A percentile compares a stretch with the other conserved stretches of the same genome.
Conservation (phyloP, 129 eudicot genomes). For the Flaveria trinervia region DNA sequence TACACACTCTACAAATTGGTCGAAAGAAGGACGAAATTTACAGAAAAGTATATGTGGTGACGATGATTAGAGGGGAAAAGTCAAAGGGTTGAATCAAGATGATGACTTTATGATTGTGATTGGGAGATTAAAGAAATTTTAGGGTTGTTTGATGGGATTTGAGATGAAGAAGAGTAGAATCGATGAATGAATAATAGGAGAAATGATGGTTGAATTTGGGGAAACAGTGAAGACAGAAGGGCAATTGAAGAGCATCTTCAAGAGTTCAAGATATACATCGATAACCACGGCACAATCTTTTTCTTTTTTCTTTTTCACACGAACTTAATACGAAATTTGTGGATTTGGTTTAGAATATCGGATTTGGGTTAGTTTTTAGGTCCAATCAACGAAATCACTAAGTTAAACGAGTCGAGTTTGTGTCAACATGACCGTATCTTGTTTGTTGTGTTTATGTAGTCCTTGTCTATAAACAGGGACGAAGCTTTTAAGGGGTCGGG, state of each 20-base stretch:
- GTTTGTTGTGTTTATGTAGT: too few relatives aligned
- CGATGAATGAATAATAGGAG: not conserved
- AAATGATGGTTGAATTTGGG: constrained; percentile 14
- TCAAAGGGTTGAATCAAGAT: constrained; percentile 22
- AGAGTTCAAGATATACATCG: constrained; percentile 19
- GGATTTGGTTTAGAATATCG: too few relatives aligned
- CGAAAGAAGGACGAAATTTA: constrained; percentile 9
- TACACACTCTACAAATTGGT: not conserved
- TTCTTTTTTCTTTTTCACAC: too few relatives aligned
- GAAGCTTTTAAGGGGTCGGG: too few relatives aligned
- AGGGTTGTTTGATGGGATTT: not conserved
- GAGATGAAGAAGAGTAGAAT: too few relatives aligned
- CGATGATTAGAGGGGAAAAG: not conserved
- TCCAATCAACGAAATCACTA: too few relatives aligned
- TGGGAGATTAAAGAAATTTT: not conserved
- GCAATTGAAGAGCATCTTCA: constrained; percentile 24
- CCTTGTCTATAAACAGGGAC: too few relatives aligned
- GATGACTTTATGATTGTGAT: constrained; percentile 1
- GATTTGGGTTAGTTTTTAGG: too few relatives aligned
- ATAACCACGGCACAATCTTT: not conserved
- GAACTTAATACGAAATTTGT: too few relatives aligned
- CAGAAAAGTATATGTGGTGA: not conserved
- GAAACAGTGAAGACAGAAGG: constrained; percentile 19
- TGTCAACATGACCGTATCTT: too few relatives aligned
- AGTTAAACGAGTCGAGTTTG: too few relatives aligned